Base-by-base conservation (phyloP, 441 rosid genomes). In the Sinapis alba region DNA sequence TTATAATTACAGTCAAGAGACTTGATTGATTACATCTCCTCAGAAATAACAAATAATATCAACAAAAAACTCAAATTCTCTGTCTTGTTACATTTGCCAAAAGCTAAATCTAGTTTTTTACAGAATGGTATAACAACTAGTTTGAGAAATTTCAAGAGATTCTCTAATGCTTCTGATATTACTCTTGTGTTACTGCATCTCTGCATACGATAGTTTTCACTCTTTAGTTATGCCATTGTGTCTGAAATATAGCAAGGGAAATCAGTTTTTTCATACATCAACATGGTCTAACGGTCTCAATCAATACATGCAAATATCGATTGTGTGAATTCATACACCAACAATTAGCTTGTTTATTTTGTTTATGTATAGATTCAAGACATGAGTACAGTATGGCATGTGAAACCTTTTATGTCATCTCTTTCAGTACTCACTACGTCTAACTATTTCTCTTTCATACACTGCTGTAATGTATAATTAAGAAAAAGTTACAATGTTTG, bases 371-470 rank as follows among this genome's bases (percentile, higher is more conserved):
- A n/a, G n/a, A n/a, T n/a, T n/a, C n/a, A n/a, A n/a, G n/a, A n/a
- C n/a, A n/a, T n/a, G 50, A 28, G 32, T 28, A 28, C 32, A 28
- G 32, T 28, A 28, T 28, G 32, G 1, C 32, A 28, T 28, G 7
- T 28, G 32, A 28, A 28, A 28, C 32, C 32, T 28, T 28, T 28
- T 28, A 28, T 6, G 32, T 28, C 32, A 8, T 28, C 5, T 28
- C 66, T 77, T 47, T 77, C 80, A 65, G 72, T 65, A 47, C 72
- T 68, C 72, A 71, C 72, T 58, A 71, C 53, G 13, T 11, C 45
- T 20, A 76, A 27, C 71, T 70, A 56, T 57, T 45, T 56, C 13
- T 13, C 61, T 57, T 76, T 76, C 71, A 47, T 64, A 54, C 79
- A 57, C 36, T 76, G 24, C 18, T 27, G 50, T 53, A 53, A 26